phyloP scores from a whole-genome alignment of 2,329 filamentous ascomycete species.

The Talaromyces islandicus region DNA sequence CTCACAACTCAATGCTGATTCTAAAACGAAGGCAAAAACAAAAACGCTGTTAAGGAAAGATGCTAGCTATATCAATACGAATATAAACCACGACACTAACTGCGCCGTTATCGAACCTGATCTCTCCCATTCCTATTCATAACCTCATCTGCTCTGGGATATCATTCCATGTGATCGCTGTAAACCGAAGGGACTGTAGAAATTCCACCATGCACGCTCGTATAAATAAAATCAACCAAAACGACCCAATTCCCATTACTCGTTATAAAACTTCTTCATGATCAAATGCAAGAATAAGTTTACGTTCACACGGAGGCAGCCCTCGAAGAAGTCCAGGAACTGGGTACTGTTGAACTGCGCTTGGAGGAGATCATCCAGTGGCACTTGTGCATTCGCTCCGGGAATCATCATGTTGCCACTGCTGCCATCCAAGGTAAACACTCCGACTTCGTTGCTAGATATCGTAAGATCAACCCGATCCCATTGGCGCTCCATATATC shows the following conservation, averaged over 20 bases:
- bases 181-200: slow-evolving; percentile 5
- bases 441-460: slow-evolving; percentile 84
- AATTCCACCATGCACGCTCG: not conserved
- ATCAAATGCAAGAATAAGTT: slow-evolving; percentile 94
- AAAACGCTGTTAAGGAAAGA: slow-evolving; percentile 1
- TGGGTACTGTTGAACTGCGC: slow-evolving; percentile 96
- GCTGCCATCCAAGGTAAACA: slow-evolving; percentile 88
- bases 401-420: slow-evolving; percentile 93
- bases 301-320: slow-evolving; percentile 82
- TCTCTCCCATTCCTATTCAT: not conserved
- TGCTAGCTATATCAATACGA: slow-evolving; percentile 4
- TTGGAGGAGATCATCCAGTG: slow-evolving; percentile 88
- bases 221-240: not conserved
- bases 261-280: slow-evolving; percentile 95
- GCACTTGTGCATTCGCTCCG: slow-evolving; percentile 79
- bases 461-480: slow-evolving; percentile 92
- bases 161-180: slow-evolving; percentile 6
- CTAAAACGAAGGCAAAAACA: not conserved
- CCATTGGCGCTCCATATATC: slow-evolving; percentile 76
- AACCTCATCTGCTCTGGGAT: slow-evolving; percentile 6
- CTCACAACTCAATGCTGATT: not conserved
- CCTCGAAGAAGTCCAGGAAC: slow-evolving; percentile 92
- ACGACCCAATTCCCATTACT: slow-evolving; percentile 22
- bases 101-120: slow-evolving; percentile 3
- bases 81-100: slow-evolving; percentile 1